A percentile compares a stretch with the other conserved stretches of the same genome.
Conservation (phyloP, 768 basidiomycete genomes). For the Tulasnella sp. region DNA sequence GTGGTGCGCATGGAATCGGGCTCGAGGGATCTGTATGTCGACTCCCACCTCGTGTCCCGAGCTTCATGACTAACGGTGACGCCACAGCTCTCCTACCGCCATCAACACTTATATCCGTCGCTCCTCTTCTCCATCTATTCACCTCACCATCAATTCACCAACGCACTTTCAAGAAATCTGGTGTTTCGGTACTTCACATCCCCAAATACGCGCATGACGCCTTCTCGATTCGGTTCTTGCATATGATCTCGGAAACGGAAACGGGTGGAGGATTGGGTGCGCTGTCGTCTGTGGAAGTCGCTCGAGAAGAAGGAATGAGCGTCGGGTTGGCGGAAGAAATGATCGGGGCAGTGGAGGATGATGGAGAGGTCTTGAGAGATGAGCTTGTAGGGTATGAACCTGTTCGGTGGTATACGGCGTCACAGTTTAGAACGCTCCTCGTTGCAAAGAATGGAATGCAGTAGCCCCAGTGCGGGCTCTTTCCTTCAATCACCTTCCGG, state of each 20-base stretch:
- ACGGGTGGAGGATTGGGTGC: not conserved
- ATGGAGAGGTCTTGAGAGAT: constrained; percentile 68
- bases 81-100: constrained; percentile 78
- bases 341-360: constrained; percentile 62
- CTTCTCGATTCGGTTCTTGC: constrained; percentile 59
- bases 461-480: not conserved
- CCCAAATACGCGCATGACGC: constrained; percentile 61
- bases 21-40: constrained; percentile 76
- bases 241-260: constrained; percentile 23
- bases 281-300: constrained; percentile 60
- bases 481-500: not conserved
- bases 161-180: constrained; percentile 53
- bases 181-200: constrained; percentile 75
- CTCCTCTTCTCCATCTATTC: constrained; percentile 56
- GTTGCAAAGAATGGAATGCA: not conserved
- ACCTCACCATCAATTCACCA: constrained; percentile 60
- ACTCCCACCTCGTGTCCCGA: not conserved
- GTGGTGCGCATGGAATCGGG: constrained; percentile 94
- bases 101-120: constrained; percentile 66
- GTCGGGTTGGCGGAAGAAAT: constrained; percentile 71
- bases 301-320: constrained; percentile 59
- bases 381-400: constrained; percentile 57
- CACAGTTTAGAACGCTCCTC: not conserved
- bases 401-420: constrained; percentile 53
- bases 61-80: not conserved